Conservation (phyloP, 2,329 filamentous ascomycete genomes). For the Cucurbitaria berberidis region DNA sequence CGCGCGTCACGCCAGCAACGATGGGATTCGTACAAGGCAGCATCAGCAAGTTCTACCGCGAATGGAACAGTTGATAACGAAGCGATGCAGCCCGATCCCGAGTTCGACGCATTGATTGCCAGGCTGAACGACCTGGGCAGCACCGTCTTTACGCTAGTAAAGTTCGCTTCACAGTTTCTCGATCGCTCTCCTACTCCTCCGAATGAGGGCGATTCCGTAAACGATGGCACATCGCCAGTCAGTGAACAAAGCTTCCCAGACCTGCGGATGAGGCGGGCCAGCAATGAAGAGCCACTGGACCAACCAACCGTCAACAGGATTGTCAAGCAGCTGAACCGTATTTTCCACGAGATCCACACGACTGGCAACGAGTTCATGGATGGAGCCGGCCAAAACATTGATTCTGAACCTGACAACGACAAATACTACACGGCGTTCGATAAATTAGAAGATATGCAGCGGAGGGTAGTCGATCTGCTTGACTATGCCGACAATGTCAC, state of each 20-base stretch:
- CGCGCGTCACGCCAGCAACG: constrained; percentile 9
- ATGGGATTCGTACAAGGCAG: constrained; percentile 8
- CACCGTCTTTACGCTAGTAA: constrained; percentile 5
- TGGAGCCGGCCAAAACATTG: not conserved
- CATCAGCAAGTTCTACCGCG: not conserved
- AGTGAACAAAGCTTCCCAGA: no score
- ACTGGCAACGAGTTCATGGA: not conserved
- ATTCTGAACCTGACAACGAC: no score
- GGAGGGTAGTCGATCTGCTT: not conserved
- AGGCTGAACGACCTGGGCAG: not conserved
- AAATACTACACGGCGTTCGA: not conserved
- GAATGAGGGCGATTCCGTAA: not conserved
- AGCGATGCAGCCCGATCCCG: not conserved
- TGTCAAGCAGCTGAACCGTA: not conserved
- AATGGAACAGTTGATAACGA: not conserved
- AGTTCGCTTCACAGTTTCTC: constrained; percentile 1
- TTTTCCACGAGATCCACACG: not conserved
- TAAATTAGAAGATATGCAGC: not conserved
- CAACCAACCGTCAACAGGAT: not conserved
- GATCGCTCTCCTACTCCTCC: not conserved
- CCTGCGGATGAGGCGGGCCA: not conserved
- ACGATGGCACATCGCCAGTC: not conserved
- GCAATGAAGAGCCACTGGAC: not conserved
- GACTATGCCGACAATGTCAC: not conserved
- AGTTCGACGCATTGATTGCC: not conserved